A percentile compares a stretch with the other conserved stretches of the same genome.
These are phyloP conservation scores for Aquilaria yunnanensis DNA, from an alignment of 345 rosid species.

Conservation along the genomic window DNA sequence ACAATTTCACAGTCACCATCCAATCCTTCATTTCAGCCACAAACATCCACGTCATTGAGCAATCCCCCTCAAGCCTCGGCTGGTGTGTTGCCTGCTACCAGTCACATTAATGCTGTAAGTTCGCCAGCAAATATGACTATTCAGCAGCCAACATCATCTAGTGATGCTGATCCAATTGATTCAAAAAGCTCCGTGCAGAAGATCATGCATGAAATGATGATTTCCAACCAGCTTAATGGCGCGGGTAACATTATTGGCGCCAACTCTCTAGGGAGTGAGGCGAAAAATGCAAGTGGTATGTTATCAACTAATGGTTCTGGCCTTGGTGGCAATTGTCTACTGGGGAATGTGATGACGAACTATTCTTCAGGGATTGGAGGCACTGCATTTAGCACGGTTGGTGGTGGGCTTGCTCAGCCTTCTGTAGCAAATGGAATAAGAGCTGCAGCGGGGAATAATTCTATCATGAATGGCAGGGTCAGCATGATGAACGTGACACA, in stretches of 20 bases:
- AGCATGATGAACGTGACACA: slow-evolving; percentile 40
- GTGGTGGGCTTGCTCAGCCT: slow-evolving; percentile 49
- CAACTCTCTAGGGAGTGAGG: slow-evolving; percentile 48
- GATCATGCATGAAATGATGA: slow-evolving; percentile 64
- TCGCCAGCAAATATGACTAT: slow-evolving; percentile 45
- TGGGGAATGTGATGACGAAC: slow-evolving; percentile 43
- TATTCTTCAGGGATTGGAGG: slow-evolving; percentile 33
- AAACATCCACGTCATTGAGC: slow-evolving; percentile 45
- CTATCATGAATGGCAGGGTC: slow-evolving; percentile 60
- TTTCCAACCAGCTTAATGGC: slow-evolving; percentile 51
- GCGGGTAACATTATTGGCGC: slow-evolving; percentile 43
- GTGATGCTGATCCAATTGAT: slow-evolving; percentile 50
- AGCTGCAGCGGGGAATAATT: slow-evolving; percentile 46
- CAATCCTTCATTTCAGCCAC: slow-evolving; percentile 62
- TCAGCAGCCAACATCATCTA: slow-evolving; percentile 48
- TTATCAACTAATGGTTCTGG: slow-evolving; percentile 33
- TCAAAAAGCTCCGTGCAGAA: slow-evolving; percentile 76
- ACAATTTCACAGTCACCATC: slow-evolving; percentile 51
- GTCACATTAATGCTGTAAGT: slow-evolving; percentile 45
- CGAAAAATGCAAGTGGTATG: slow-evolving; percentile 43
- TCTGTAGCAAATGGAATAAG: slow-evolving; percentile 51
- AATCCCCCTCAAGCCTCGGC: slow-evolving; percentile 41
- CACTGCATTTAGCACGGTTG: slow-evolving; percentile 37
- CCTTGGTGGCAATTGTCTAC: slow-evolving; percentile 27
- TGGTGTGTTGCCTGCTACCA: slow-evolving; percentile 38